phyloP scores from a whole-genome alignment of 768 basidiomycete species.

The Rubroboletus satanas region DNA sequence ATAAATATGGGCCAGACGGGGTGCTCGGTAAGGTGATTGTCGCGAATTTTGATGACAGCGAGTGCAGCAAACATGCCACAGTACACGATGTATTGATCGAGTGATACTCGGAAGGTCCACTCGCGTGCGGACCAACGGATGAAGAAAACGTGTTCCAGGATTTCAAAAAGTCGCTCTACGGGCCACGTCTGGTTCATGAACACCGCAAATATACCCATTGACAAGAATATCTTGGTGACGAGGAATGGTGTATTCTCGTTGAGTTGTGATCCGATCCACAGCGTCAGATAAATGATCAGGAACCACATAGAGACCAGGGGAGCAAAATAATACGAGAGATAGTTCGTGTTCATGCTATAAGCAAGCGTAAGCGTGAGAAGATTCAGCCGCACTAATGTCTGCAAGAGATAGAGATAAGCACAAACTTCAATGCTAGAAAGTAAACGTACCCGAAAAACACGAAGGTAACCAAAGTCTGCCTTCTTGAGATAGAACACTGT shows the following conservation, averaged over 20 bases:
- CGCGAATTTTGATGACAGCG: conserved; percentile 69
- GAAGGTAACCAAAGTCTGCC: conserved; percentile 76
- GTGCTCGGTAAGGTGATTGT: conserved; percentile 66
- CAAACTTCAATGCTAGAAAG: not conserved
- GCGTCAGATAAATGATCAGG: conserved; percentile 77
- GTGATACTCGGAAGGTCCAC: conserved; percentile 84
- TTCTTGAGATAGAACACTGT: conserved; percentile 87
- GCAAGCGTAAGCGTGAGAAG: conserved; percentile 76
- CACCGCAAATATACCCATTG: conserved; percentile 57
- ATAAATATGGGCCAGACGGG: conserved; percentile 56
- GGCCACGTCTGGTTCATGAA: conserved; percentile 64
- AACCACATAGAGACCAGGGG: conserved; percentile 92
- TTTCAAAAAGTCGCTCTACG: conserved; percentile 58
- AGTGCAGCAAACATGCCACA: conserved; percentile 79
- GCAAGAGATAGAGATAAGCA: conserved; percentile 5
- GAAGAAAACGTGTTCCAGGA: conserved; percentile 61
- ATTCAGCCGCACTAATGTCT: conserved; percentile 82
- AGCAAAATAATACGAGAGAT: conserved; percentile 87
- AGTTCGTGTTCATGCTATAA: conserved; percentile 90
- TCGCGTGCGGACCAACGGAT: conserved; percentile 84
- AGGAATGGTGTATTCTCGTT: conserved; percentile 71
- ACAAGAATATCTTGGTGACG: conserved; percentile 63
- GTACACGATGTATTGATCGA: conserved; percentile 89
- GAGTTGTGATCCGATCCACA: conserved; percentile 64
- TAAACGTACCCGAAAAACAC: conserved; percentile 61